Evolutionary conservation across 1,139 yeast species (phyloP).

Genomic region (Saccharomycopsis crataegensis): DNA sequence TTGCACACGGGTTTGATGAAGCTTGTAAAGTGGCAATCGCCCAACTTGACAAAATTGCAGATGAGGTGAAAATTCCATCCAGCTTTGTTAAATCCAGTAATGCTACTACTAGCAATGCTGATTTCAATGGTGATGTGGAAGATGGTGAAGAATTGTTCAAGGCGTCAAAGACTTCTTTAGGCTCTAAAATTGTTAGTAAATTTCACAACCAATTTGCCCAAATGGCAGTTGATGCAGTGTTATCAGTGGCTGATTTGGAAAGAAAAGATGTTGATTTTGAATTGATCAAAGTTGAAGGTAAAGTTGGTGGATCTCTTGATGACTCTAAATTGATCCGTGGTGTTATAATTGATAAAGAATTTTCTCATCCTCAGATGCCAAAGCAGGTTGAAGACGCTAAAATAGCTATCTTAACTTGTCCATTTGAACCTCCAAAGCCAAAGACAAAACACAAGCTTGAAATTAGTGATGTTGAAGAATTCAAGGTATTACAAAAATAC

Average conservation of each 20-base stretch:
- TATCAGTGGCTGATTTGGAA: conserved; percentile 84
- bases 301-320: conserved; percentile 88
- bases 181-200: conserved; percentile 93
- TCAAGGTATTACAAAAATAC: conserved; percentile 79
- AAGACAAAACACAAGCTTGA: conserved; percentile 97
- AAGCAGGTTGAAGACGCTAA: conserved; percentile 72
- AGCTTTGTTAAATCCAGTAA: conserved; percentile 24
- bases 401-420: conserved; percentile 93
- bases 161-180: conserved; percentile 92
- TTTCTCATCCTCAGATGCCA: conserved; percentile 98
- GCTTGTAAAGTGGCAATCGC: conserved; percentile 87
- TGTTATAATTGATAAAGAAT: conserved; percentile 90
- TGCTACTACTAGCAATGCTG: neutral
- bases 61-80: conserved; percentile 41
- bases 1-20: conserved; percentile 96
- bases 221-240: conserved; percentile 96
- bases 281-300: conserved; percentile 89
- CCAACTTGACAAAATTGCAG: conserved; percentile 65
- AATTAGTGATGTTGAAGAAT: conserved; percentile 87
- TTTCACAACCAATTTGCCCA: conserved; percentile 89
- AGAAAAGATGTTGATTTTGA: conserved; percentile 96
- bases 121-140: conserved; percentile 14
- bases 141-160: conserved; percentile 57
- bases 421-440: conserved; percentile 99
- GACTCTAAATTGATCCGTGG: conserved; percentile 84